These are phyloP conservation scores for Candida ponderosae DNA, from an alignment of 805 yeast genomes.

Conservation along the genomic window DNA sequence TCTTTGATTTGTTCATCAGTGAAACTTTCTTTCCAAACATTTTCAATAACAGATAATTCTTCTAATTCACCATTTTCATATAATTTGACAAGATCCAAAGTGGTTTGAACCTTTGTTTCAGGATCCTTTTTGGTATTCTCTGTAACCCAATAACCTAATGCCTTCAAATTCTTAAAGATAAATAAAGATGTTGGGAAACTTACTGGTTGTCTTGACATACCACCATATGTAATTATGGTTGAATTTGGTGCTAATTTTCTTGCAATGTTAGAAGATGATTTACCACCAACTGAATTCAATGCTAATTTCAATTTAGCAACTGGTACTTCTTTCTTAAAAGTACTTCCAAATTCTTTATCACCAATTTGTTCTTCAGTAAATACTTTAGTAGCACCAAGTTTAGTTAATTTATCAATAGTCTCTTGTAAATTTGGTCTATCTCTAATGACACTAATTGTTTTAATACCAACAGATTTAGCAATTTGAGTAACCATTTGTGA, in stretches of 20 bases:
- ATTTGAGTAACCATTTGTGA: constrained; percentile 89
- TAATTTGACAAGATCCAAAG: constrained; percentile 46
- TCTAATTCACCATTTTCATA: constrained; percentile 49
- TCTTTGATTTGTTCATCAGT: constrained; percentile 30
- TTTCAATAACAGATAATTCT: constrained; percentile 28
- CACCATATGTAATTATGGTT: constrained; percentile 86
- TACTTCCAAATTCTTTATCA: constrained; percentile 56
- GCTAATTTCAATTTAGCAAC: constrained; percentile 58
- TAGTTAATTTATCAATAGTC: constrained; percentile 42
- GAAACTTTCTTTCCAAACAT: constrained; percentile 20
- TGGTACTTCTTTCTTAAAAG: constrained; percentile 46
- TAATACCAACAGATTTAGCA: constrained; percentile 68
- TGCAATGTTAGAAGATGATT: constrained; percentile 72
- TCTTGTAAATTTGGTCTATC: constrained; percentile 74
- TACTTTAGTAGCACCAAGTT: constrained; percentile 77
- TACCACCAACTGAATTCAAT: constrained; percentile 91
- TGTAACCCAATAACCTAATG: constrained; percentile 93
- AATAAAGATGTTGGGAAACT: constrained; percentile 82
- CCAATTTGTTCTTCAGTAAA: constrained; percentile 82
- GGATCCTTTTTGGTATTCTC: constrained; percentile 55
- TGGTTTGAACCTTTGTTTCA: constrained; percentile 45
- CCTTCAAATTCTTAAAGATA: constrained; percentile 81
- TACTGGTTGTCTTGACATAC: constrained; percentile 95
- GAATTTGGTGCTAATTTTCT: constrained; percentile 74
- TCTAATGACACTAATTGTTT: constrained; percentile 83